These are phyloP conservation scores for Fusarium hainanense DNA, from an alignment of 2,329 filamentous ascomycete species.

Conservation along the genomic window DNA sequence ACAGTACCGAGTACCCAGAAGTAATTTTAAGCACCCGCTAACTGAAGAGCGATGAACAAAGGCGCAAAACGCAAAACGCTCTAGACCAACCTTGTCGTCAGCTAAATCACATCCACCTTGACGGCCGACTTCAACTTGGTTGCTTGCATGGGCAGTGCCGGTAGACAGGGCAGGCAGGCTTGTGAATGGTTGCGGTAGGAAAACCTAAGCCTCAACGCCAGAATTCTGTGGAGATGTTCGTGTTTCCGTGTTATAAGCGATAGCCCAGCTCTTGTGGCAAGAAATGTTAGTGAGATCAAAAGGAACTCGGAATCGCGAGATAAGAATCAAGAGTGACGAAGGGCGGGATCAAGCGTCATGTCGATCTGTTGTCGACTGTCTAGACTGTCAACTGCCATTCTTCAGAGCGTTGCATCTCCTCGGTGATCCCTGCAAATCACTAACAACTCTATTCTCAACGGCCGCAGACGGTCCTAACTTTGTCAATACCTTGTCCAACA, in stretches of 20 bases:
- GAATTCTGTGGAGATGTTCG: slow-evolving; percentile 16
- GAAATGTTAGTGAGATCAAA: slow-evolving; percentile 1
- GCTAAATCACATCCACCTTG: slow-evolving; percentile 34
- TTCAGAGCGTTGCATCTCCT: not conserved
- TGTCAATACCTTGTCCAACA: slow-evolving; percentile 28
- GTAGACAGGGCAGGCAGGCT: slow-evolving; percentile 7
- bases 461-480: slow-evolving; percentile 24
- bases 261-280: not conserved
- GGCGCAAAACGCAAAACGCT: slow-evolving; percentile 29
- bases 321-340: not conserved
- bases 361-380: not conserved
- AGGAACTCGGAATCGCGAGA: slow-evolving; percentile 1
- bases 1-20: slow-evolving; percentile 12
- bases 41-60: slow-evolving; percentile 8
- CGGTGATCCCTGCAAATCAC: slow-evolving; percentile 15
- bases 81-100: slow-evolving; percentile 35
- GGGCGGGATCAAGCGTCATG: not conserved
- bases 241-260: slow-evolving; percentile 45
- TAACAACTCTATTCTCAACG: slow-evolving; percentile 24
- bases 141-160: slow-evolving; percentile 25
- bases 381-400: not conserved
- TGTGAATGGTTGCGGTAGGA: slow-evolving; percentile 25
- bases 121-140: slow-evolving; percentile 1
- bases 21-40: slow-evolving; percentile 28
- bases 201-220: slow-evolving; percentile 22